Base-by-base conservation (phyloP, 441 rosid genomes). In the Manihot esculenta region DNA sequence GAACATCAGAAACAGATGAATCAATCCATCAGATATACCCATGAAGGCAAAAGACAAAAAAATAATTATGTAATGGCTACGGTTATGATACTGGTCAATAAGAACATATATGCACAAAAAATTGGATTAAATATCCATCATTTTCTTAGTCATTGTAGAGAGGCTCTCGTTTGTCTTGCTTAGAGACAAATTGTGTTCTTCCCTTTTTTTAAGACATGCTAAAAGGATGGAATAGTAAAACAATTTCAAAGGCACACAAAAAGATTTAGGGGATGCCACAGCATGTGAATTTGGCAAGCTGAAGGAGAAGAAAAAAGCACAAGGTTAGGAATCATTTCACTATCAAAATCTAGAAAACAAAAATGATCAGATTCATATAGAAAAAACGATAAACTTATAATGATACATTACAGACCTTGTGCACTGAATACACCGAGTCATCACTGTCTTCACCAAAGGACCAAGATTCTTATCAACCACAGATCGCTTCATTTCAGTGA, bases 341-440 rank as follows among this genome's bases (percentile, higher is more conserved):
- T 55, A 44, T 26, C 35, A 62, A 45, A 44, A 27, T 38, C 27
- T 13, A 18, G n/a, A 14, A 50, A 24, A 14, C 10, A 21, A 26
- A 69, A 69, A 21, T 38, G 11, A 61, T 30, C 35, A 60, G 24
- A 64, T 42, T 21, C 2, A 44, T 15, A 1, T 65, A 0, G 13
- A 27, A 17, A 44, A 7, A 30, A 54, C 13, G 9, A 64, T 17
- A 64, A 45, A 69, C 1, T 20, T 35, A 53, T 27, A 11, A 11
- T 1, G 15, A n/a, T 45, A 38, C 24, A 62, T 66, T 24, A n/a
- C 82, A 74, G 67, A 94, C 99, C 99, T 92, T 69, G 97, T 94
- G 74, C 99, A 94, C 78, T 94, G 99, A 78, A 94, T 94, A 75
- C 99, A 94, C 21, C 99, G 87, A 83, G 99, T 94, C 99, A 94